Evolutionary conservation across 257 asterid species (phyloP), one percentile per base, ranked within the genome.

Genomic region (Solanum medicagineum): DNA sequence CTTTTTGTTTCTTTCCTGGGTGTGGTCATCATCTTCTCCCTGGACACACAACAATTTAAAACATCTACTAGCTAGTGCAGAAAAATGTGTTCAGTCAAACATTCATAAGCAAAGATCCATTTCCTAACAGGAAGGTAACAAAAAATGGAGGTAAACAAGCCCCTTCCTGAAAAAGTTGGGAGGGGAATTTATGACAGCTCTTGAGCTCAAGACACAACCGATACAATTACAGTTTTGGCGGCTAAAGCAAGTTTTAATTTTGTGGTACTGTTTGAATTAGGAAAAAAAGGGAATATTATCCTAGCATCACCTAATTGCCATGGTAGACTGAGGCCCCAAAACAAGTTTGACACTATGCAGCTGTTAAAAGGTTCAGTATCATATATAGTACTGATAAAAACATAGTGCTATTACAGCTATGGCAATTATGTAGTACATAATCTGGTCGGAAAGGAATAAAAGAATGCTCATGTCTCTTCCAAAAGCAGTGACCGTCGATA

Each of bases 1-100:
- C 97, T 90, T 86, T 92, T 96, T 90, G 85, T 93, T 87, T 89
- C 90, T 83, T 91, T 95, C 73, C 97, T 91, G 1, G 98, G 98
- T 49, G 89, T 90, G 20, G 98, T 94, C 97, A 93, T 92, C 75
- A 95, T 88, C 91, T 92, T 96, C 91, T 95, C 99, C 91, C 99
- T 95, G 90, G 84, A 65, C 56, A 82, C 29, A 85, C 15, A 84
- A 47, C 10, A 8, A 63, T 26, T 40, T 81, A 54, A 42, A 53
- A 55, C 51, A 70, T 53, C 71, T 7, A 24, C 22, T 26, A 81
- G 68, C 15, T 20, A 81, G 60, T 4, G 13, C 20, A 56, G 10
- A 44, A 49, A 47, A 62, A 13, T 22, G 51, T 6, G 45, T 24
- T 69, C 79, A 69, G 79, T 40, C 26, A 69, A 69, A 69, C 53